These are phyloP conservation scores for Malus hybrid DNA, from an alignment of 331 rosid genomes.

Conservation along the genomic window DNA sequence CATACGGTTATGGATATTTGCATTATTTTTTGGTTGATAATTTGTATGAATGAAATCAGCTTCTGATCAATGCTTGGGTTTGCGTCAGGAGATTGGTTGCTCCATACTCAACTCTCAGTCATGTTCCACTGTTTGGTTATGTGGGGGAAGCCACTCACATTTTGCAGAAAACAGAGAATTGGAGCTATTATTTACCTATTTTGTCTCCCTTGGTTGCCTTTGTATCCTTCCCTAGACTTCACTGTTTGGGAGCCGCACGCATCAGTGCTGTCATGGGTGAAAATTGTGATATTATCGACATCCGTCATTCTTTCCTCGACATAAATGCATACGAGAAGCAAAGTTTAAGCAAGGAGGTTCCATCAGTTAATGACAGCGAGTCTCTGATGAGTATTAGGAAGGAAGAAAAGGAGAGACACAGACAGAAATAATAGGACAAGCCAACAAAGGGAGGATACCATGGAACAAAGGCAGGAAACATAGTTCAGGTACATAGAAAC, in stretches of 20 bases:
- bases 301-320: constrained; percentile 15
- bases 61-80: not conserved
- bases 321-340: constrained; percentile 18
- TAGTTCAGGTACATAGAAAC: constrained; percentile 44
- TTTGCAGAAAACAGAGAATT: constrained; percentile 10
- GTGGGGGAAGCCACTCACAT: constrained; percentile 18
- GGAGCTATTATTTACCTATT: constrained; percentile 20
- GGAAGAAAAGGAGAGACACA: constrained; percentile 47
- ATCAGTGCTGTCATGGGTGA: constrained; percentile 23
- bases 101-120: constrained; percentile 21
- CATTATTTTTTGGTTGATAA: not conserved
- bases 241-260: constrained; percentile 23
- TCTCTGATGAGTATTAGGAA: constrained; percentile 2
- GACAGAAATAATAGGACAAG: constrained; percentile 72
- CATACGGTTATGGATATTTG: not conserved
- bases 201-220: constrained; percentile 14
- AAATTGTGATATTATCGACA: constrained; percentile 12
- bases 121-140: constrained; percentile 26
- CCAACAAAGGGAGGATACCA: constrained; percentile 80
- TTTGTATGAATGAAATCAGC: not conserved
- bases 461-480: constrained; percentile 97
- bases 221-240: constrained; percentile 24
- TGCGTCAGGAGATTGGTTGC: constrained; percentile 42
- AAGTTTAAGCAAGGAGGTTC: constrained; percentile 20
- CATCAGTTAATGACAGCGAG: constrained; percentile 5